A percentile compares a stretch with the other conserved stretches of the same genome.
These are phyloP conservation scores for Blumeria graminis DNA, from an alignment of 2,329 filamentous ascomycete species.

Conservation along the genomic window DNA sequence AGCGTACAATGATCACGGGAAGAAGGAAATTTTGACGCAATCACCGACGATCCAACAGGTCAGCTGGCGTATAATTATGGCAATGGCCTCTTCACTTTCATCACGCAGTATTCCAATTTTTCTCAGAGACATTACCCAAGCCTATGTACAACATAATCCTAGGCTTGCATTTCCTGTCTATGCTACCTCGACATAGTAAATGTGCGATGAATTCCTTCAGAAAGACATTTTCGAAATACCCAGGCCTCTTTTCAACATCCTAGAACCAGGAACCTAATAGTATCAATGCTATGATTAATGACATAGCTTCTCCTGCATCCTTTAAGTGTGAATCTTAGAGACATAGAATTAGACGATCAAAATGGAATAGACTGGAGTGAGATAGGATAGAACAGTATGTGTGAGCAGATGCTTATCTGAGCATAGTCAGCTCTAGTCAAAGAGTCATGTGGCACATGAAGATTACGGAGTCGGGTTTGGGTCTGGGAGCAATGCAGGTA, in stretches of 20 bases:
- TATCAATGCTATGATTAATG: slow-evolving; percentile 22
- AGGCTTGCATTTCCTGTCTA: not conserved
- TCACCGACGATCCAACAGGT: not conserved
- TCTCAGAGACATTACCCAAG: not conserved
- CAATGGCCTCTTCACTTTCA: not conserved
- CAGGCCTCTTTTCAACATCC: not conserved
- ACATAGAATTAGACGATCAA: no score
- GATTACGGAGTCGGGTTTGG: no score
- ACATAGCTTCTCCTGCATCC: no score
- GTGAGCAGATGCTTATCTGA: no score
- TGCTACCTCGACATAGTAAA: not conserved
- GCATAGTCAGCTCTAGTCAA: no score
- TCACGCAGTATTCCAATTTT: not conserved
- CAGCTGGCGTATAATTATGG: not conserved
- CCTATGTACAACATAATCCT: slow-evolving; percentile 1
- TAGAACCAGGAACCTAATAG: not conserved
- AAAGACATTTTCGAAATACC: slow-evolving; percentile 7
- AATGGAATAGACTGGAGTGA: no score
- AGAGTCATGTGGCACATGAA: no score
- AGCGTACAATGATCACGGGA: not conserved
- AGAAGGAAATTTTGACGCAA: no score
- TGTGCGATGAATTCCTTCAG: slow-evolving; percentile 3
- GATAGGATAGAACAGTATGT: no score
- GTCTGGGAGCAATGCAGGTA: no score
- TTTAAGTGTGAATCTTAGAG: no score